These are phyloP conservation scores for Coprinellus micaceus DNA, from an alignment of 768 basidiomycete genomes.

Conservation along the genomic window DNA sequence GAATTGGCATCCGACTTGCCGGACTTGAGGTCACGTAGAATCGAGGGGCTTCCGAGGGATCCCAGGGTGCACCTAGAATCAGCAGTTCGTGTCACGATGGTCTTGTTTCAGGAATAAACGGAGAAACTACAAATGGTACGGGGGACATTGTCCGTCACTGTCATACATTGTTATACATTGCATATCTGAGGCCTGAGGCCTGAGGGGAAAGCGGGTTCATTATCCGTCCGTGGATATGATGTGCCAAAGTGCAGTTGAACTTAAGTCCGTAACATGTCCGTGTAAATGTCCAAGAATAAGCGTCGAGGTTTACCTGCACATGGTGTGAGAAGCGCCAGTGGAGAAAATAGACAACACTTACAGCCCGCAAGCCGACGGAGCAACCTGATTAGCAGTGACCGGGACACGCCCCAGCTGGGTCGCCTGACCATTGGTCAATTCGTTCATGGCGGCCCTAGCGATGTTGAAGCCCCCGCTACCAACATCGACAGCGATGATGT, in stretches of 20 bases:
- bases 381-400: conserved; percentile 3
- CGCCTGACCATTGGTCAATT: conserved; percentile 33
- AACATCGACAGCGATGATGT: conserved; percentile 51
- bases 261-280: no score
- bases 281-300: background rate
- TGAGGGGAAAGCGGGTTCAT: no score
- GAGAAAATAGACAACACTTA: background rate
- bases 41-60: background rate
- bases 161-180: no score
- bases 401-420: conserved; percentile 5
- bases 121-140: background rate
- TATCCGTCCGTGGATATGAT: no score
- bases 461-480: conserved; percentile 47
- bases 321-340: background rate
- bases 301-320: background rate
- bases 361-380: conserved; percentile 8
- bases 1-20: no score
- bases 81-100: background rate
- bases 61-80: background rate
- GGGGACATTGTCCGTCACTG: no score
- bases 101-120: background rate
- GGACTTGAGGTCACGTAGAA: background rate
- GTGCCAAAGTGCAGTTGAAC: no score
- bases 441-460: conserved; percentile 51
- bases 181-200: no score